Evolutionary conservation across 129 eudicot genomes (phyloP).

Genomic region (Glebionis coronaria): DNA sequence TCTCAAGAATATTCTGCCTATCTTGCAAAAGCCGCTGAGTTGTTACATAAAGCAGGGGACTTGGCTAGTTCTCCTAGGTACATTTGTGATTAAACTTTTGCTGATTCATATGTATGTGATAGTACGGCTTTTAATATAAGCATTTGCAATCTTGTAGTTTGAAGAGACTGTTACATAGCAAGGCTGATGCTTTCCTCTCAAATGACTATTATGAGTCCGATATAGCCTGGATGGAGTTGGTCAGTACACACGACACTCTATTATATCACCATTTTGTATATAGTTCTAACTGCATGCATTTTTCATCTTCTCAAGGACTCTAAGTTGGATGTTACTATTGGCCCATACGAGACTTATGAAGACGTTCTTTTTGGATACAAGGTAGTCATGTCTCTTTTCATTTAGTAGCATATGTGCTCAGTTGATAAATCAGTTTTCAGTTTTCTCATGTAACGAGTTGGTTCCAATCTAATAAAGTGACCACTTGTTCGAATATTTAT

Average conservation of each 20-base stretch:
- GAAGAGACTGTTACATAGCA: constrained; percentile 77
- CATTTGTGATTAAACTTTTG: neutral
- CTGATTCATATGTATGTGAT: neutral
- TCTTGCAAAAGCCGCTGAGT: constrained; percentile 68
- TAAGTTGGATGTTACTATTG: constrained; percentile 92
- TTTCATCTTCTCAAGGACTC: constrained; percentile 59
- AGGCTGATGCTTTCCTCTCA: constrained; percentile 88
- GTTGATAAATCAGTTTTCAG: neutral
- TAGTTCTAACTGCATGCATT: constrained; percentile 6
- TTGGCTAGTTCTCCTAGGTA: constrained; percentile 76
- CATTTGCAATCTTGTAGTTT: constrained; percentile 51
- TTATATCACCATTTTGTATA: neutral
- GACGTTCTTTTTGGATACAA: constrained; percentile 89
- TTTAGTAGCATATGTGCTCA: neutral
- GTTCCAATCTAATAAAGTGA: constrained; percentile 2
- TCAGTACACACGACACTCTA: constrained; percentile 32
- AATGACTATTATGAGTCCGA: constrained; percentile 97
- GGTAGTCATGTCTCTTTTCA: constrained; percentile 37
- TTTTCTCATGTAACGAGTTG: neutral
- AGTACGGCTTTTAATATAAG: neutral
- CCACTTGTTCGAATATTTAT: neutral
- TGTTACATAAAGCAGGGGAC: constrained; percentile 83
- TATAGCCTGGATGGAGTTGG: constrained; percentile 99
- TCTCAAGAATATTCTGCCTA: constrained; percentile 55
- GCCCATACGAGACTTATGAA: constrained; percentile 97